Evolutionary conservation across 2,329 filamentous ascomycete genomes (phyloP).

Genomic region (Aspergillus pseudoterreus): DNA sequence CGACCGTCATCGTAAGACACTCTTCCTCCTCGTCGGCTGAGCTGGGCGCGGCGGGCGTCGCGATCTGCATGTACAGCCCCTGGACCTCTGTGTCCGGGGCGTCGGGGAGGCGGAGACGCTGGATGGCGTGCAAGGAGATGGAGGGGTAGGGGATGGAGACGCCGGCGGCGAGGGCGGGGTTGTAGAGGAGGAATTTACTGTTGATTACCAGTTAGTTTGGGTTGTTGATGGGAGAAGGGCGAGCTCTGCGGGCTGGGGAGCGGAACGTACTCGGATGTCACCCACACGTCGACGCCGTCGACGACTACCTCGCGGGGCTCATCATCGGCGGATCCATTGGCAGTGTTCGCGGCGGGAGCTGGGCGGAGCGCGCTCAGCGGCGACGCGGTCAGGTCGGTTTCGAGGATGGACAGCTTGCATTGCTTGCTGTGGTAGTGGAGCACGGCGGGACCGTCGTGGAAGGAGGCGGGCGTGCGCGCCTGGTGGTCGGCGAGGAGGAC

Average conservation of each 20-base stretch:
- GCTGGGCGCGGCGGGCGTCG: slow-evolving; percentile 22
- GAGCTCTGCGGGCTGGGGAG: not conserved
- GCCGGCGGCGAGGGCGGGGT: slow-evolving; percentile 30
- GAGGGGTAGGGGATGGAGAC: slow-evolving; percentile 47
- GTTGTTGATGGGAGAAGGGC: not conserved
- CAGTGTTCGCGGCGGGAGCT: slow-evolving; percentile 6
- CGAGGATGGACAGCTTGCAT: slow-evolving; percentile 43
- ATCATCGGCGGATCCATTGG: slow-evolving; percentile 10
- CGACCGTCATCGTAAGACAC: slow-evolving; percentile 41
- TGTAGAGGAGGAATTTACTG: slow-evolving; percentile 45
- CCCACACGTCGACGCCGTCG: slow-evolving; percentile 42
- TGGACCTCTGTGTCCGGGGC: slow-evolving; percentile 30
- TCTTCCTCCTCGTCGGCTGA: slow-evolving; percentile 39
- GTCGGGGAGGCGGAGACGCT: slow-evolving; percentile 38
- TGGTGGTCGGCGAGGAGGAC: slow-evolving; percentile 44
- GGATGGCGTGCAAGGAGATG: slow-evolving; percentile 48
- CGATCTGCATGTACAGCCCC: slow-evolving; percentile 48
- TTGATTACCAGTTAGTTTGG: not conserved
- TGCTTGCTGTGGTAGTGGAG: slow-evolving; percentile 45
- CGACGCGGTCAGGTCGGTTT: slow-evolving; percentile 35
- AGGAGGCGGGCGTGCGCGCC: slow-evolving; percentile 46
- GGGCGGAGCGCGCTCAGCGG: slow-evolving; percentile 14
- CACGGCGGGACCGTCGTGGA: slow-evolving; percentile 45
- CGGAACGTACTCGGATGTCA: slow-evolving; percentile 44
- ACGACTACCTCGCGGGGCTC: slow-evolving; percentile 35